A percentile compares a stretch with the other conserved stretches of the same genome.
phyloP scores from a whole-genome alignment of 352 stramenopile species.

The Pythium dissotocum region DNA sequence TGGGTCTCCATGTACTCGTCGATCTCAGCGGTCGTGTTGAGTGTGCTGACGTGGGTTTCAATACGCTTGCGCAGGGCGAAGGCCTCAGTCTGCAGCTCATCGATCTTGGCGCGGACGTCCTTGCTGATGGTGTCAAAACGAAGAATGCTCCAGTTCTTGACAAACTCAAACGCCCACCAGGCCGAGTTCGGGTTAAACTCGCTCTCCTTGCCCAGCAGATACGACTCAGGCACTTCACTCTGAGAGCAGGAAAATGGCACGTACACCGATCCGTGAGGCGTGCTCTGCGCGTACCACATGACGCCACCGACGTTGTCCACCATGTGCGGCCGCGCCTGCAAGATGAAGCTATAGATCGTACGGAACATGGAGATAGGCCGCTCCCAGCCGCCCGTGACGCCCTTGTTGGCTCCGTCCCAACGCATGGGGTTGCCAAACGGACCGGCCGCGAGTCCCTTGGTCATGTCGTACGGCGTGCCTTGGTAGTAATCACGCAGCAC shows the following conservation, averaged over 20 bases:
- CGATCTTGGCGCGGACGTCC: constrained; percentile 39
- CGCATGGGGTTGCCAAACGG: constrained; percentile 88
- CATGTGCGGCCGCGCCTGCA: constrained; percentile 37
- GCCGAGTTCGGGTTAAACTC: constrained; percentile 48
- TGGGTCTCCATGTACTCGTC: constrained; percentile 32
- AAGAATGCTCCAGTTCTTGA: constrained; percentile 74
- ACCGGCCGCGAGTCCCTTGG: constrained; percentile 66
- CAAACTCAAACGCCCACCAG: constrained; percentile 77
- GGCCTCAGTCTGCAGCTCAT: constrained; percentile 36
- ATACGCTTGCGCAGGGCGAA: constrained; percentile 32
- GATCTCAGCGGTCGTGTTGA: constrained; percentile 28
- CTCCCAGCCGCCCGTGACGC: constrained; percentile 64
- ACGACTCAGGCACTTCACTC: constrained; percentile 40
- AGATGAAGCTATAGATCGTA: constrained; percentile 75
- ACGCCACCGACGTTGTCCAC: constrained; percentile 41
- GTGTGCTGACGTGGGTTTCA: constrained; percentile 27
- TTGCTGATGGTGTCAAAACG: constrained; percentile 56
- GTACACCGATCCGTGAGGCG: constrained; percentile 54
- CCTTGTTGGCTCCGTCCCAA: constrained; percentile 53
- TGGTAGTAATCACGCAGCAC: constrained; percentile 87
- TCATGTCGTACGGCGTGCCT: constrained; percentile 78
- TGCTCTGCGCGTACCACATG: constrained; percentile 55
- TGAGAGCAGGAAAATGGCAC: constrained; percentile 55
- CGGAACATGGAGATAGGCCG: constrained; percentile 88
- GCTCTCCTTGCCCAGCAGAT: constrained; percentile 55